Evolutionary conservation across 345 rosid genomes (phyloP), one percentile per base, ranked within the genome.

Genomic region (Eucalyptus microcorys): DNA sequence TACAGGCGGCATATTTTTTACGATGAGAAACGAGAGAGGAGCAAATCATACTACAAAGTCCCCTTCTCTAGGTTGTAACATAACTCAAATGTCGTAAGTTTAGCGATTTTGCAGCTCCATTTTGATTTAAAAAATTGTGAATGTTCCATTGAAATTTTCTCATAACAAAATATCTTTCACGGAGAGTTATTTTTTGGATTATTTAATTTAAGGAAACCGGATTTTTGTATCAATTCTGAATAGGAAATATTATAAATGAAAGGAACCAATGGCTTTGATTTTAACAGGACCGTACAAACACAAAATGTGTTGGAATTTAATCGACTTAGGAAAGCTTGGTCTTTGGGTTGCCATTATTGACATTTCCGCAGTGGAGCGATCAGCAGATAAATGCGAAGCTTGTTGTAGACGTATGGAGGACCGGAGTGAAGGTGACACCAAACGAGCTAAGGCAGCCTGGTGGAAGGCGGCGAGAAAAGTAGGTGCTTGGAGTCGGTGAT

Each of bases 321-420:
- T 55, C 19, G 26, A 90, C 88, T 8, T n/a, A 71, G 5, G 93
- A 93, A 86, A 88, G 94, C 90, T 61, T 92, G 89, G 88, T 84
- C 12, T 52, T 55, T 7, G 92, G 93, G 4, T 91, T 90, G 59
- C 93, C 93, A 0, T 49, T 89, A 88, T 91, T 93, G 87, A 88
- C 79, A 10, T 87, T 71, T 40, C 94, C 93, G 3, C 92, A 88
- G 48, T 91, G 87, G 86, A 40, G 93, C 1, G 93, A 93, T 37
- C 93, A 89, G 17, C 10, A 8, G 86, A 88, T 87, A 80, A 92
- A 92, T 14, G 90, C 91, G 19, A 93, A 86, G 91, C 64, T 93
- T 83, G 87, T 92, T 3, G 91, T 83, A 30, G 93, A 90, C 13
- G 87, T 91, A 21, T 93, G 93, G 91, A 66, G 53, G 89, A 91